Conservation (phyloP, 1,139 yeast species). For the Barnettozyma hawaiiensis region DNA sequence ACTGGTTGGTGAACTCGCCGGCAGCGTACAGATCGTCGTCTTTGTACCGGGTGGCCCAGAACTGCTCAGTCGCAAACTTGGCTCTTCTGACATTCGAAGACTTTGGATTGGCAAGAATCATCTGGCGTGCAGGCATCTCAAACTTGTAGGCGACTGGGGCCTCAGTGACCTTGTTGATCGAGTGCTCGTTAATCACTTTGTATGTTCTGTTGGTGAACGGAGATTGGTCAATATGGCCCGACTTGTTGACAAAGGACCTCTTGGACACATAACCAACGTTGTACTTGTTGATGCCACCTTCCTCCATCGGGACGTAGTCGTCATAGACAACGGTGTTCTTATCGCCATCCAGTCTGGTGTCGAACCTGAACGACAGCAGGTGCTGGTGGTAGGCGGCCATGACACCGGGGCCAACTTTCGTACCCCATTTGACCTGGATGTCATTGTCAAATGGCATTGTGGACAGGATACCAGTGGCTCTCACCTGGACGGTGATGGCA, state of each 20-base stretch:
- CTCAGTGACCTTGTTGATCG: slow-evolving; percentile 68
- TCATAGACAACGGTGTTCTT: slow-evolving; percentile 71
- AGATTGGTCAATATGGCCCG: slow-evolving; percentile 70
- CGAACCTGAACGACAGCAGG: slow-evolving; percentile 75
- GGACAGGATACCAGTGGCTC: slow-evolving; percentile 84
- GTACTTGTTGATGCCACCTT: slow-evolving; percentile 56
- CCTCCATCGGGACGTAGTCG: slow-evolving; percentile 65
- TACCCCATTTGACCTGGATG: slow-evolving; percentile 75
- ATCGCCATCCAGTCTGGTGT: slow-evolving; percentile 85
- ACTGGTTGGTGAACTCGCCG: slow-evolving; percentile 62
- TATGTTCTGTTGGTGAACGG: slow-evolving; percentile 72
- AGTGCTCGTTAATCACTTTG: slow-evolving; percentile 75
- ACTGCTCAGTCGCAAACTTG: slow-evolving; percentile 49
- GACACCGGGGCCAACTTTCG: slow-evolving; percentile 78
- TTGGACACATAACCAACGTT: slow-evolving; percentile 72
- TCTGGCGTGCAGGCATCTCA: slow-evolving; percentile 68
- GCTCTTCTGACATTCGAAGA: slow-evolving; percentile 56
- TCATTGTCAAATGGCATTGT: slow-evolving; percentile 81
- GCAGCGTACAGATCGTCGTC: slow-evolving; percentile 56
- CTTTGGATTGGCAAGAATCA: slow-evolving; percentile 47
- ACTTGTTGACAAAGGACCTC: slow-evolving; percentile 60
- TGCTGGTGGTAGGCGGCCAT: slow-evolving; percentile 91
- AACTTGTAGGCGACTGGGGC: slow-evolving; percentile 82
- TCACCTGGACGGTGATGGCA: slow-evolving; percentile 72
- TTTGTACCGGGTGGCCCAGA: slow-evolving; percentile 56